These are phyloP conservation scores for Kluyveromyces nonfermentans DNA, from an alignment of 805 yeast species.

Conservation along the genomic window DNA sequence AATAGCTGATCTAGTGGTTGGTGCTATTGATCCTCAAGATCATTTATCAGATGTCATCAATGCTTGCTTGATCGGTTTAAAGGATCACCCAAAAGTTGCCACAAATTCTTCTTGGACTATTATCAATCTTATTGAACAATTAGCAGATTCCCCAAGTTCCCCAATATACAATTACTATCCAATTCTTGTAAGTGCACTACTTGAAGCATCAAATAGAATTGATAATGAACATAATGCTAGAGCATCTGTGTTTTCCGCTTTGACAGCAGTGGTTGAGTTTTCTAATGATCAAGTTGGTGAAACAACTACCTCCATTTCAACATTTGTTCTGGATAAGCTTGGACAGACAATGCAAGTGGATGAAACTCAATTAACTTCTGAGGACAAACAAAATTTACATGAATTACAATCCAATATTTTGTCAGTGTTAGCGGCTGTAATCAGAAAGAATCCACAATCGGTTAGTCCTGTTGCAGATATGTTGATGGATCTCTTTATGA, in stretches of 20 bases:
- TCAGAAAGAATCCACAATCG: constrained; percentile 66
- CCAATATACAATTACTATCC: constrained; percentile 68
- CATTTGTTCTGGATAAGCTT: constrained; percentile 62
- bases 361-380: constrained; percentile 50
- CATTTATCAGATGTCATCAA: constrained; percentile 64
- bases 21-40: constrained; percentile 55
- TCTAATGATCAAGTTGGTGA: constrained; percentile 63
- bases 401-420: constrained; percentile 80
- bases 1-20: constrained; percentile 79
- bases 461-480: constrained; percentile 65
- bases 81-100: constrained; percentile 85
- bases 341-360: constrained; percentile 58
- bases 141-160: constrained; percentile 41
- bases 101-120: constrained; percentile 98
- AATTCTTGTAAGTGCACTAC: constrained; percentile 56
- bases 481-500: constrained; percentile 75
- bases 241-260: constrained; percentile 94
- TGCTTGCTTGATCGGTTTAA: constrained; percentile 71
- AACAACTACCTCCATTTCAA: constrained; percentile 61
- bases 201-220: constrained; percentile 55
- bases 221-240: constrained; percentile 85
- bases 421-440: constrained; percentile 70
- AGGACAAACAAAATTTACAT: constrained; percentile 69
- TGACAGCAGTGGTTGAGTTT: constrained; percentile 70
- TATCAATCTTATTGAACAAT: constrained; percentile 83